These are phyloP conservation scores for Scleroderma citrinum DNA, from an alignment of 768 basidiomycete genomes.

Conservation along the genomic window DNA sequence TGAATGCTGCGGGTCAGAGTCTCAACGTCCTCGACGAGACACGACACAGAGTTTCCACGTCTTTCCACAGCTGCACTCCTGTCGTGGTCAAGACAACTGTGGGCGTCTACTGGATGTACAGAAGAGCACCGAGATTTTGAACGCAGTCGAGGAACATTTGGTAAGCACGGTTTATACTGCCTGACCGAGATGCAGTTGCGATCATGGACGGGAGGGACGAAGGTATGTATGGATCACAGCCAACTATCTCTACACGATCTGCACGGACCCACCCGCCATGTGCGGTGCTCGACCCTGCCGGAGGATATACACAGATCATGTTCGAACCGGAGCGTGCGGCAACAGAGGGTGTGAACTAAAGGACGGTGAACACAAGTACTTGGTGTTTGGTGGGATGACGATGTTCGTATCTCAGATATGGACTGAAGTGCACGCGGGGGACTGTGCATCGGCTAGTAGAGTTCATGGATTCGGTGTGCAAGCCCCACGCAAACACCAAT, in stretches of 20 bases:
- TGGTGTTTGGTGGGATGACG: slow-evolving; percentile 66
- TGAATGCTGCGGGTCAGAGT: slow-evolving; percentile 64
- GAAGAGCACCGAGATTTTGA: too few species aligned
- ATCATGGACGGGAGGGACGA: slow-evolving; percentile 92
- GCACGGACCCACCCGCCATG: slow-evolving; percentile 55
- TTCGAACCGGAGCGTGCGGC: slow-evolving; percentile 64
- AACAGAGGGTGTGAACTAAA: slow-evolving; percentile 33
- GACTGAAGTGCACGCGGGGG: slow-evolving; percentile 80
- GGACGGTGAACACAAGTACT: slow-evolving; percentile 90
- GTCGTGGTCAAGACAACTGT: too few species aligned
- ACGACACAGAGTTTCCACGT: slow-evolving; percentile 62
- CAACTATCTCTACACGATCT: slow-evolving; percentile 82
- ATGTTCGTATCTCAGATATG: slow-evolving; percentile 97
- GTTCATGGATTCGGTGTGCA: slow-evolving; percentile 58
- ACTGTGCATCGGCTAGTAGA: slow-evolving; percentile 86
- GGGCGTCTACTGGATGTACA: too few species aligned
- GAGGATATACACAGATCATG: slow-evolving; percentile 96
- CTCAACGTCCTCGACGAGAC: slow-evolving; percentile 80
- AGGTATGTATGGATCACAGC: slow-evolving; percentile 98
- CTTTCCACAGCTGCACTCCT: too few species aligned
- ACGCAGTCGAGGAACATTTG: too few species aligned
- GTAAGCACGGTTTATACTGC: too few species aligned
- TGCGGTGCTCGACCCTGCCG: slow-evolving; percentile 94
- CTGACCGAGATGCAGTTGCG: too few species aligned
- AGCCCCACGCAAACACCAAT: slow-evolving; percentile 13